phyloP scores from a whole-genome alignment of 1,284 basidiomycete genomes.

The Wolfiporia cocos region DNA sequence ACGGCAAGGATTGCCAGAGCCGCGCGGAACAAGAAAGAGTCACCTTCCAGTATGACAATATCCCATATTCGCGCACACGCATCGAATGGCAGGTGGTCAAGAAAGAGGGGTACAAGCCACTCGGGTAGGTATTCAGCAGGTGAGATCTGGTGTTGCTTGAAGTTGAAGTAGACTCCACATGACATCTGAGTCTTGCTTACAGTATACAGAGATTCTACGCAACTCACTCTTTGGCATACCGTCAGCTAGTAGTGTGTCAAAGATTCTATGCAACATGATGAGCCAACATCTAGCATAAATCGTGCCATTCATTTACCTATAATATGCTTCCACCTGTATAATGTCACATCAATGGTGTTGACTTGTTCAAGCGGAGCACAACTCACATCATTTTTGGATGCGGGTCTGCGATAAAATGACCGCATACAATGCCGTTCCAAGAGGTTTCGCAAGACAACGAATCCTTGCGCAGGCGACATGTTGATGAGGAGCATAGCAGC shows the following conservation, averaged over 20 bases:
- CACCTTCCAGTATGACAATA: conserved; percentile 82
- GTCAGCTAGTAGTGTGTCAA: conserved; percentile 88
- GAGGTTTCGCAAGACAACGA: conserved; percentile 85
- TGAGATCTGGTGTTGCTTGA: conserved; percentile 86
- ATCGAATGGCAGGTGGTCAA: conserved; percentile 86
- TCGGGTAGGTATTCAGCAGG: conserved; percentile 71
- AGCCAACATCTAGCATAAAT: conserved; percentile 12
- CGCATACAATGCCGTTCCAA: conserved; percentile 82
- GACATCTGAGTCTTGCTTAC: conserved; percentile 82
- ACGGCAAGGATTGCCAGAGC: conserved; percentile 81
- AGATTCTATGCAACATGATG: conserved; percentile 53
- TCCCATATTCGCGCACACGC: conserved; percentile 88
- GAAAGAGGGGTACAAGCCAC: conserved; percentile 81
- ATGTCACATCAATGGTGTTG: conserved; percentile 2
- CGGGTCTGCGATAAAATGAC: conserved; percentile 76
- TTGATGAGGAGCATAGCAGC: conserved; percentile 90
- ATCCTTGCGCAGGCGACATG: conserved; percentile 75
- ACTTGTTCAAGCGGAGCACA: not conserved
- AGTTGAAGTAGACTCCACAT: conserved; percentile 85
- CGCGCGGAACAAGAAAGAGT: conserved; percentile 80
- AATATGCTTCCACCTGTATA: conserved; percentile 73
- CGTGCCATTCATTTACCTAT: conserved; percentile 31
- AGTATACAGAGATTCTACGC: conserved; percentile 85
- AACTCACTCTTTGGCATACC: conserved; percentile 91
- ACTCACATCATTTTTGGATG: conserved; percentile 76